Conservation (phyloP, 129 eudicot species). For the Tagetes patula region DNA sequence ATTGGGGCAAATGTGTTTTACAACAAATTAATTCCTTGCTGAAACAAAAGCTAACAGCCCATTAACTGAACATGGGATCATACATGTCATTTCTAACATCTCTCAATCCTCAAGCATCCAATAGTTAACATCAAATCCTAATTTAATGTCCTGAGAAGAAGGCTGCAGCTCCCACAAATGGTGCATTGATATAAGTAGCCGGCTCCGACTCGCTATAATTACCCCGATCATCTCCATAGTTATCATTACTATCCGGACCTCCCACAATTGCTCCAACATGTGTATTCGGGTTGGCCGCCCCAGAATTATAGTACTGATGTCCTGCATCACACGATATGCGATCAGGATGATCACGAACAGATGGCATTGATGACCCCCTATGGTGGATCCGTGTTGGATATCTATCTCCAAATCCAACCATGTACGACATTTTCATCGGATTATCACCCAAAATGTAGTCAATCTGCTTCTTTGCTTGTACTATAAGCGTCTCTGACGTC, state of each 20-base stretch:
- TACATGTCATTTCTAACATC: conserved; percentile 5
- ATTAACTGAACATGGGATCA: conserved; percentile 35
- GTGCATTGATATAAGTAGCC: conserved; percentile 96
- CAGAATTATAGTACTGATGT: conserved; percentile 50
- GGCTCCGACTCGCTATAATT: conserved; percentile 89
- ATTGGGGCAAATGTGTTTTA: neutral
- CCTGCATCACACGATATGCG: conserved; percentile 70
- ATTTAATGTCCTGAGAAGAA: conserved; percentile 51
- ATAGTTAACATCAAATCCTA: conserved; percentile 19
- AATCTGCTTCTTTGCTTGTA: conserved; percentile 72
- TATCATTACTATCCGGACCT: conserved; percentile 73
- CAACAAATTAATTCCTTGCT: neutral
- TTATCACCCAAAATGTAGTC: conserved; percentile 86
- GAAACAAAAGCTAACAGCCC: conserved; percentile 2
- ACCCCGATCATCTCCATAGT: conserved; percentile 66
- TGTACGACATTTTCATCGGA: conserved; percentile 77
- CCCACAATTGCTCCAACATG: conserved; percentile 83
- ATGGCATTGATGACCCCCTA: conserved; percentile 86
- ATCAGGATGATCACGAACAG: conserved; percentile 55
- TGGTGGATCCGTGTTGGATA: conserved; percentile 78
- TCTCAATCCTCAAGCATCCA: conserved; percentile 37
- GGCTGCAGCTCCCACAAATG: conserved; percentile 81
- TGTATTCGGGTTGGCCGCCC: conserved; percentile 72
- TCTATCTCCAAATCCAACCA: conserved; percentile 87
- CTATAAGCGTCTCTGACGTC: conserved; percentile 56